phyloP scores from a whole-genome alignment of 2,329 filamentous ascomycete species.

The Diplodia sapinea region DNA sequence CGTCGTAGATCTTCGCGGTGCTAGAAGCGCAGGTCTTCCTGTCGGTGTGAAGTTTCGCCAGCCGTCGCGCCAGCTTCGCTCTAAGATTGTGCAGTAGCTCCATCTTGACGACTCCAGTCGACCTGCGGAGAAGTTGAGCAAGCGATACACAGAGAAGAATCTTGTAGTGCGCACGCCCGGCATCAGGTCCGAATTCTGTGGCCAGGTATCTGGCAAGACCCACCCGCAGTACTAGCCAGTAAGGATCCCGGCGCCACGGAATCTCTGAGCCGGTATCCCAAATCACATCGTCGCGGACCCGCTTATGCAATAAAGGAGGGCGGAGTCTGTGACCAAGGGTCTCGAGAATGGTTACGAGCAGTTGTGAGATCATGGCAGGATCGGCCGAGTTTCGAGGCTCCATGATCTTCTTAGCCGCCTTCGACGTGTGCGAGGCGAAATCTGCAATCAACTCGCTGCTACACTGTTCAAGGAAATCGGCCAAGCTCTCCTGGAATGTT shows the following conservation, averaged over 20 bases:
- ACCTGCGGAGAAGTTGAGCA: slow-evolving; percentile 54
- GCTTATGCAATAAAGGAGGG: no score
- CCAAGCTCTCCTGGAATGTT: no score
- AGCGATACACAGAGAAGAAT: slow-evolving; percentile 59
- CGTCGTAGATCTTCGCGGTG: slow-evolving; percentile 35
- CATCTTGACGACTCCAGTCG: slow-evolving; percentile 37
- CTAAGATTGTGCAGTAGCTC: slow-evolving; percentile 53
- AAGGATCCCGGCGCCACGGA: slow-evolving; percentile 68
- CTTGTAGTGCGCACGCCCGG: slow-evolving; percentile 62
- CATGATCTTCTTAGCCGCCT: no score
- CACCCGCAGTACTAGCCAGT: slow-evolving; percentile 69
- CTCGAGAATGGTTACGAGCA: no score
- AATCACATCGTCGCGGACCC: no score
- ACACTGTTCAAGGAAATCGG: no score
- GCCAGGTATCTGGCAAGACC: slow-evolving; percentile 60
- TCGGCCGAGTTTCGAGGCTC: no score
- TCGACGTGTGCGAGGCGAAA: no score
- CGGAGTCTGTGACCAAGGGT: no score
- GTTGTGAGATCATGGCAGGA: no score
- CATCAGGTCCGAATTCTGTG: slow-evolving; percentile 46
- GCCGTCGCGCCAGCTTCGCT: slow-evolving; percentile 62
- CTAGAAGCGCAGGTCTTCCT: slow-evolving; percentile 34
- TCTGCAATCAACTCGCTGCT: no score
- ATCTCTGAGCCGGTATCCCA: no score
- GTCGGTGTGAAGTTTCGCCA: slow-evolving; percentile 63